These are phyloP conservation scores for Marasmius fiardii DNA, from an alignment of 1,284 basidiomycete species.

Conservation along the genomic window DNA sequence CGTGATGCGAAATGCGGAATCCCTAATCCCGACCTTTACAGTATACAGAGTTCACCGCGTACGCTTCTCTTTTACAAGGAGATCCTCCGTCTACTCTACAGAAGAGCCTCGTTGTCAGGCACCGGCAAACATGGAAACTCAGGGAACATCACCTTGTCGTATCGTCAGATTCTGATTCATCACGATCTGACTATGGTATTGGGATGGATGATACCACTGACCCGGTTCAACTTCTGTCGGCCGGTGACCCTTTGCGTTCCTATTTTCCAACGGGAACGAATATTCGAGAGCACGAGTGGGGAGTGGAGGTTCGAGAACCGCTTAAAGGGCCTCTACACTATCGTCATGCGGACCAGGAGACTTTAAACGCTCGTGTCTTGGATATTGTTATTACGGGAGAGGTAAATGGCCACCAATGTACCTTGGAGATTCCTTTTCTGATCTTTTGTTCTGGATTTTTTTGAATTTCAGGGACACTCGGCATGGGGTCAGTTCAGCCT, in stretches of 20 bases:
- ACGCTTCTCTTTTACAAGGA: slow-evolving; percentile 60
- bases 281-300: slow-evolving; percentile 37
- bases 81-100: slow-evolving; percentile 54
- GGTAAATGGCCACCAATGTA: no score
- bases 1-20: neutral
- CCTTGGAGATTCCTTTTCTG: no score
- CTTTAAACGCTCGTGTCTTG: slow-evolving; percentile 26
- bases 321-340: slow-evolving; percentile 39
- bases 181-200: slow-evolving; percentile 27
- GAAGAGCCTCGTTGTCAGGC: slow-evolving; percentile 56
- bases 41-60: slow-evolving; percentile 74
- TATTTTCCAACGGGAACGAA: slow-evolving; percentile 50
- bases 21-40: slow-evolving; percentile 25
- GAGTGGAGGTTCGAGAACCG: slow-evolving; percentile 41
- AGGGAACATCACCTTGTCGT: slow-evolving; percentile 65
- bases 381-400: slow-evolving; percentile 72
- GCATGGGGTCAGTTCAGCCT: slow-evolving; percentile 78
- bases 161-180: slow-evolving; percentile 22
- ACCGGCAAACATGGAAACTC: slow-evolving; percentile 76
- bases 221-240: slow-evolving; percentile 36
- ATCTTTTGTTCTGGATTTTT: neutral
- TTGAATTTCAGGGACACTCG: slow-evolving; percentile 60
- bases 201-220: slow-evolving; percentile 22
- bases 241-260: slow-evolving; percentile 44
- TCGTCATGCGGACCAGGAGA: slow-evolving; percentile 19